phyloP scores from a whole-genome alignment of 1,284 basidiomycete genomes.

The Moesziomyces sp. region DNA sequence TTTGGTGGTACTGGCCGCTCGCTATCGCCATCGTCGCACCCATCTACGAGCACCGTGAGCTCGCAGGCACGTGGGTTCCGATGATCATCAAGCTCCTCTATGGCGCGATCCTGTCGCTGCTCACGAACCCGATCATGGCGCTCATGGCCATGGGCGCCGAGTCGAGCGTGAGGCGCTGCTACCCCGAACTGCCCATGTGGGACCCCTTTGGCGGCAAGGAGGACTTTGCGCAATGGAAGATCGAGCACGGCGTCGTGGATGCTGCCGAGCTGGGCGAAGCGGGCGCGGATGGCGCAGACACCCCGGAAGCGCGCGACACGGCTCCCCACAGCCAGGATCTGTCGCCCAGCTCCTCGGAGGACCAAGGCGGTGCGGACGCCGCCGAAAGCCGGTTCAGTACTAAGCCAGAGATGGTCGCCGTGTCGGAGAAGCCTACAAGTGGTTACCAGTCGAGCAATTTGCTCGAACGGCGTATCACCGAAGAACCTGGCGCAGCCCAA shows the following conservation, averaged over 20 bases:
- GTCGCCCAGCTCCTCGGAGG: conserved; percentile 14
- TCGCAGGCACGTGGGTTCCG: conserved; percentile 65
- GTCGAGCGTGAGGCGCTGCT: conserved; percentile 46
- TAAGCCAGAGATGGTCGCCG: background rate
- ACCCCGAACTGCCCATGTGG: conserved; percentile 54
- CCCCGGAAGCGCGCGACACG: conserved; percentile 1
- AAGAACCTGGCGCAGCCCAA: conserved; percentile 16
- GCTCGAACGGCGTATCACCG: conserved; percentile 33
- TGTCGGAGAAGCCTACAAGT: conserved; percentile 3
- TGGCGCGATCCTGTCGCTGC: conserved; percentile 56
- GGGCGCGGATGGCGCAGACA: background rate
- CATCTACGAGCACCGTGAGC: conserved; percentile 58
- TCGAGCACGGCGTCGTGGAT: conserved; percentile 30
- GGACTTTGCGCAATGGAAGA: conserved; percentile 40
- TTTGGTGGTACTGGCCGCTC: conserved; percentile 66
- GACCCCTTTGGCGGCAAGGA: conserved; percentile 33
- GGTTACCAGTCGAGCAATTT: conserved; percentile 19
- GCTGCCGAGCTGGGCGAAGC: conserved; percentile 10
- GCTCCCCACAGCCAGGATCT: conserved; percentile 8
- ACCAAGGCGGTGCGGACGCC: background rate
- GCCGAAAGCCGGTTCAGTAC: background rate
- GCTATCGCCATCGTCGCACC: conserved; percentile 64
- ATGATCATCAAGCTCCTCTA: conserved; percentile 67
- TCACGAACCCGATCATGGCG: conserved; percentile 65
- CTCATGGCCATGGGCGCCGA: conserved; percentile 65